Conservation (phyloP, 805 yeast genomes). For the Wickerhamiella occidentalis region DNA sequence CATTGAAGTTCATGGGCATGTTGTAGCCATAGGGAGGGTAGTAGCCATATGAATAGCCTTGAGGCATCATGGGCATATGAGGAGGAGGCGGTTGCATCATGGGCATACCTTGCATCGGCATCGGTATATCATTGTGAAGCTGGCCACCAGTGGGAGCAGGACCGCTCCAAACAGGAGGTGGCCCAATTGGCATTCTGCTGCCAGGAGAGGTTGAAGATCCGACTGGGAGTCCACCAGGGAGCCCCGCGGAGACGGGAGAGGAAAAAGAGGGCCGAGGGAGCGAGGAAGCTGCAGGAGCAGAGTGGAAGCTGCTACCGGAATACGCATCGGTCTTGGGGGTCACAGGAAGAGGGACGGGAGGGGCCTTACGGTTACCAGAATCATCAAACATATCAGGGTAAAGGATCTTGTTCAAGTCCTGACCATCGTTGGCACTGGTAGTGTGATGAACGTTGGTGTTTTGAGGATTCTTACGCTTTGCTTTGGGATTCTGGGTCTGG, state of each 20-base stretch:
- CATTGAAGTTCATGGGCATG: neutral
- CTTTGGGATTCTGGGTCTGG: neutral
- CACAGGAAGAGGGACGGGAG: slow-evolving; percentile 3
- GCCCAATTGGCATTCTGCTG: neutral
- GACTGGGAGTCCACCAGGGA: neutral
- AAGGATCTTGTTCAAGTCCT: slow-evolving; percentile 9
- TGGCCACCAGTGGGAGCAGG: neutral
- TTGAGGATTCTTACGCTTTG: neutral
- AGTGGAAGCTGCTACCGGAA: slow-evolving; percentile 21
- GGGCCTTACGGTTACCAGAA: slow-evolving; percentile 4
- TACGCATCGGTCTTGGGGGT: neutral
- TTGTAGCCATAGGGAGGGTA: neutral
- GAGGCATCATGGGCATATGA: neutral
- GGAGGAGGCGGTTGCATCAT: neutral
- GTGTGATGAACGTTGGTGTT: neutral
- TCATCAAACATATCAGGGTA: slow-evolving; percentile 14
- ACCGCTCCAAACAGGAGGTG: neutral
- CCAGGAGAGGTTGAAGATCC: neutral
- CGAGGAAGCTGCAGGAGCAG: slow-evolving; percentile 22
- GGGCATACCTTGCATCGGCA: neutral
- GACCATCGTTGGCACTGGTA: neutral
- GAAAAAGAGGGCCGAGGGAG: slow-evolving; percentile 24
- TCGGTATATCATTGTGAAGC: neutral
- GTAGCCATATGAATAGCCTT: neutral
- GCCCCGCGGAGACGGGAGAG: neutral